phyloP scores from a whole-genome alignment of 768 basidiomycete species.

The Suillus brevipes region DNA sequence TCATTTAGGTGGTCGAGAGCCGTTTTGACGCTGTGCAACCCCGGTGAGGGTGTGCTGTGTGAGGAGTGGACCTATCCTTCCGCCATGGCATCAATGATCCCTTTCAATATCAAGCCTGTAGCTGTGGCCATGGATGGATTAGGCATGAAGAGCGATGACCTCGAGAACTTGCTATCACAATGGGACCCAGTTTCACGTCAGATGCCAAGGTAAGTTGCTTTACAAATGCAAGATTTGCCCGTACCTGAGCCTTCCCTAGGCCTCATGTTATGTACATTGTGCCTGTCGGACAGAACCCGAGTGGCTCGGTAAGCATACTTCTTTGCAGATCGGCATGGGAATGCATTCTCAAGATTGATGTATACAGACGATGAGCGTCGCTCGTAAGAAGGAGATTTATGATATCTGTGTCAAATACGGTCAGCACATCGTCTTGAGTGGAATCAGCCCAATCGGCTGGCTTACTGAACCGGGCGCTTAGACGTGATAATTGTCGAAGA shows the following conservation, averaged over 20 bases:
- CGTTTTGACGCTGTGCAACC: constrained; percentile 61
- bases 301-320: constrained; percentile 55
- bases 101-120: constrained; percentile 46
- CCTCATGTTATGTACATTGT: constrained; percentile 75
- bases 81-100: constrained; percentile 36
- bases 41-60: constrained; percentile 57
- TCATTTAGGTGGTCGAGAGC: constrained; percentile 49
- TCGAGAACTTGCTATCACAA: constrained; percentile 57
- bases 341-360: constrained; percentile 3
- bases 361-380: constrained; percentile 54
- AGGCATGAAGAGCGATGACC: constrained; percentile 64
- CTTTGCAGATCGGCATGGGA: neutral
- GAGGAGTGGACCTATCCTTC: constrained; percentile 81
- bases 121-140: constrained; percentile 66
- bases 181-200: constrained; percentile 67
- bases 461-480: constrained; percentile 20
- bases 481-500: constrained; percentile 82
- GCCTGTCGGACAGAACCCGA: constrained; percentile 85
- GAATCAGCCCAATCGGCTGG: neutral
- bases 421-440: constrained; percentile 22
- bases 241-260: constrained; percentile 33
- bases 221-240: neutral
- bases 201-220: constrained; percentile 48
- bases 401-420: constrained; percentile 82
- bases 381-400: constrained; percentile 78